Evolutionary conservation across 441 rosid species (phyloP).

Genomic region (Melastoma candidum): DNA sequence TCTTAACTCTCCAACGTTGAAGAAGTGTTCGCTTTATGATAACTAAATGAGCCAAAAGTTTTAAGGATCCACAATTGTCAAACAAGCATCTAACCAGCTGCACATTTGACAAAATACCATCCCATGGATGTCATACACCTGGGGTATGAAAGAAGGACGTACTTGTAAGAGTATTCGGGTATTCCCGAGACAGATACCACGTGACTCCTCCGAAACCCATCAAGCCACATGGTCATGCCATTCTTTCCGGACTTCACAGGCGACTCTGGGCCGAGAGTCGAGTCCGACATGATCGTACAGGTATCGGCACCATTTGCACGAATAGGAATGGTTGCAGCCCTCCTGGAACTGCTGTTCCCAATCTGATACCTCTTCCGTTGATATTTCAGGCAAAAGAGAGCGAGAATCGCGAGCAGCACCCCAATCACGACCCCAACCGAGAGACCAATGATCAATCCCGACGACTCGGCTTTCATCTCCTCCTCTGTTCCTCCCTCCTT

Average conservation of each 20-base stretch:
- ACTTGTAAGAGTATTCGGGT: constrained; percentile 90
- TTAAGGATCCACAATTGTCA: too few relatives aligned
- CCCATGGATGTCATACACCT: too few relatives aligned
- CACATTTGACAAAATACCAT: too few relatives aligned
- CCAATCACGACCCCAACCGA: constrained; percentile 95
- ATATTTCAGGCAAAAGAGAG: constrained; percentile 52
- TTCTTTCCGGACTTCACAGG: constrained; percentile 59
- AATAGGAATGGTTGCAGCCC: constrained; percentile 70
- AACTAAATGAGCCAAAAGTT: too few relatives aligned
- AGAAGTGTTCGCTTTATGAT: too few relatives aligned
- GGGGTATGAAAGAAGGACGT: constrained; percentile 15
- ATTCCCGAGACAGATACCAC: constrained; percentile 76
- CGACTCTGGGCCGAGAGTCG: constrained; percentile 75
- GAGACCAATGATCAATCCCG: constrained; percentile 83
- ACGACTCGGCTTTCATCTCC: constrained; percentile 73
- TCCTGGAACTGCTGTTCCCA: constrained; percentile 72
- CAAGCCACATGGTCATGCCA: constrained; percentile 66
- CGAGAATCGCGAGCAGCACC: constrained; percentile 57
- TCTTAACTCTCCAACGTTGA: too few relatives aligned
- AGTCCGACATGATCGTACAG: constrained; percentile 67
- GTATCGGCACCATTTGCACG: constrained; percentile 74
- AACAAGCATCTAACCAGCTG: too few relatives aligned
- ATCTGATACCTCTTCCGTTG: constrained; percentile 79
- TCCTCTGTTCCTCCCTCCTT: constrained; percentile 1
- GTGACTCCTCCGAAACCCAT: constrained; percentile 57